phyloP scores from a whole-genome alignment of 2,329 filamentous ascomycete species.

The Cryphonectria nitschkei region DNA sequence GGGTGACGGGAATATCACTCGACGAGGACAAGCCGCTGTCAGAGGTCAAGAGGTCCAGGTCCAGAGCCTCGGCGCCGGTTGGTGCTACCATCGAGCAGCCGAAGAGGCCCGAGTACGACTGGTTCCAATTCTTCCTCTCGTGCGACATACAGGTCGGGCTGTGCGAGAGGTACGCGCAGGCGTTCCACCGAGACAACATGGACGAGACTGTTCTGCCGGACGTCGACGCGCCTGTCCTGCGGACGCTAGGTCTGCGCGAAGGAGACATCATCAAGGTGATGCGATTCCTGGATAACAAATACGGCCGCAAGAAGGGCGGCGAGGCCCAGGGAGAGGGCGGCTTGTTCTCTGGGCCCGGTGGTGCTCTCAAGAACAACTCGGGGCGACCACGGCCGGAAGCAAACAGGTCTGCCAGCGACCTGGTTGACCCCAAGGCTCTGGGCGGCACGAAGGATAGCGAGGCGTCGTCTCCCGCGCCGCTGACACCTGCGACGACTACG shows the following conservation, averaged over 20 bases:
- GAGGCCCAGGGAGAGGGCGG: slow-evolving; percentile 54
- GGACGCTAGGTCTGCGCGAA: slow-evolving; percentile 90
- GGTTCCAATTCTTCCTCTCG: slow-evolving; percentile 97
- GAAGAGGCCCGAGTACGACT: slow-evolving; percentile 82
- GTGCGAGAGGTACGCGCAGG: slow-evolving; percentile 91
- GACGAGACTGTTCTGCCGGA: slow-evolving; percentile 91
- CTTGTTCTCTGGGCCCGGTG: slow-evolving; percentile 92
- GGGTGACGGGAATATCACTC: slow-evolving; percentile 80
- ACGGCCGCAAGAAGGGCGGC: slow-evolving; percentile 67
- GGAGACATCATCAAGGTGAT: slow-evolving; percentile 96
- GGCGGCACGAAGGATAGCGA: slow-evolving; percentile 60
- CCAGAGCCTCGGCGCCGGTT: slow-evolving; percentile 45
- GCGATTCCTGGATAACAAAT: slow-evolving; percentile 83
- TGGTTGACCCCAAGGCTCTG: slow-evolving; percentile 86
- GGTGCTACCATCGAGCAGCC: slow-evolving; percentile 66
- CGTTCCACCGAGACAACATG: slow-evolving; percentile 91
- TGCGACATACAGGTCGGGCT: slow-evolving; percentile 91
- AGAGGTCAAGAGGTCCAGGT: slow-evolving; percentile 68
- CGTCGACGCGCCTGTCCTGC: slow-evolving; percentile 79
- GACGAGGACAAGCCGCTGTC: slow-evolving; percentile 94
- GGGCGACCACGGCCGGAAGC: slow-evolving; percentile 88
- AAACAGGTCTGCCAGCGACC: slow-evolving; percentile 81
- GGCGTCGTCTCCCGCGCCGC: slow-evolving; percentile 40
- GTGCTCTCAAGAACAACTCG: slow-evolving; percentile 89
- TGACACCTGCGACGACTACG: slow-evolving; percentile 31